Evolutionary conservation across 371 early-diverging fungal species (phyloP), one percentile per base, ranked within the genome.

Genomic region (Dinochytrium kinnereticum): DNA sequence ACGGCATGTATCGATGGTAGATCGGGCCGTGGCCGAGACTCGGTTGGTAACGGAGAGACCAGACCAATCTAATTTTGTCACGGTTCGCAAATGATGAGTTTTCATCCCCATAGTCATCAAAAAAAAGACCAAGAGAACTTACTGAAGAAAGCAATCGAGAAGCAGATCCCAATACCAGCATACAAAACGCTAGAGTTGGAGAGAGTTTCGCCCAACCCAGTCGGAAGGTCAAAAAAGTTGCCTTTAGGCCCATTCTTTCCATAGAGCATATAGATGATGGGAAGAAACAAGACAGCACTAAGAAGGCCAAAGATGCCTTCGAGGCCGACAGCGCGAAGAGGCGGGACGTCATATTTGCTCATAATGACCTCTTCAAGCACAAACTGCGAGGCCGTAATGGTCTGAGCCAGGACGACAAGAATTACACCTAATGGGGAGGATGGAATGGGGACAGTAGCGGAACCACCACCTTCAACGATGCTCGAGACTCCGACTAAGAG

Each of bases 1-100:
- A 70, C 98, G 87, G 90, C 94, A 94, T 10, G 97, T 93, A 78
- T 98, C 98, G 69, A 98, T 96, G 2, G 97, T 98, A 15, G 93
- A 92, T 49, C 98, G 87, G 26, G 95, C 89, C 0, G 97, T 96
- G 36, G 97, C 95, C 36, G 91, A 91, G 53, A 97, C 86, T 31
- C 83, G 85, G 55, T 90, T 85, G 1, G 98, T 98, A 37, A 98
- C 95, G 0, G 92, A 90, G 33, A 98, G 86, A 2, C 97, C 98
- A 80, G 95, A 96, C 87, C 91, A 96, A 82, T 98, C 68, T 57
- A 69, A 26, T n/a, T n/a, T n/a, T n/a, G n/a, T n/a, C n/a, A n/a
- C n/a, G n/a, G n/a, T n/a, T n/a, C n/a, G n/a, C n/a, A n/a, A n/a
- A n/a, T n/a, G n/a, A n/a, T n/a, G n/a, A n/a, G n/a, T n/a, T n/a